Percentiles rank a stretch among this genome's conserved stretches.
phyloP scores from a whole-genome alignment of 2,329 filamentous ascomycete genomes.

The Neurospora sp. region DNA sequence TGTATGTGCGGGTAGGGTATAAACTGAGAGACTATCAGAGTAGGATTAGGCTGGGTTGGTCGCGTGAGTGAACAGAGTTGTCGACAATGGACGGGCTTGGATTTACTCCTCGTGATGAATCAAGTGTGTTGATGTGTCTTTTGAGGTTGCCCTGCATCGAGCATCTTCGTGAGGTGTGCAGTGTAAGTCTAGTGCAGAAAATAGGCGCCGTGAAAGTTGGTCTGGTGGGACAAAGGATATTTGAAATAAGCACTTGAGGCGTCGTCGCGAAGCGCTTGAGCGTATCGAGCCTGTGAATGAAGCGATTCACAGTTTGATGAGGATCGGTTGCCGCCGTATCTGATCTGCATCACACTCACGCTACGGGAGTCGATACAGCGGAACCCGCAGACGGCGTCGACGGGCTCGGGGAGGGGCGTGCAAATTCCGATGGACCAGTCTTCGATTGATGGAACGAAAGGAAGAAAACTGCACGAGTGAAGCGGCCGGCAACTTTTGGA shows the following conservation, averaged over 20 bases:
- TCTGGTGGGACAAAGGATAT: not conserved
- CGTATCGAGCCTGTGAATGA: not conserved
- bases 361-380: not conserved
- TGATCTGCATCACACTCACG: not conserved
- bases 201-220: not conserved
- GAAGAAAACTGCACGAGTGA: not conserved
- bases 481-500: not conserved
- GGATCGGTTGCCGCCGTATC: not conserved
- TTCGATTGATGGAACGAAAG: not conserved
- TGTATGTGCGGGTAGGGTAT: not conserved
- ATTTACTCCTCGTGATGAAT: not conserved
- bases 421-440: not conserved
- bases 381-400: not conserved
- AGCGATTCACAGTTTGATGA: not conserved
- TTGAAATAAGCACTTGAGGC: not conserved
- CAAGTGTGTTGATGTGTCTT: not conserved
- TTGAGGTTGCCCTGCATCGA: not conserved
- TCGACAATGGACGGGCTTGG: not conserved
- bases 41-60: not conserved
- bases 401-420: not conserved
- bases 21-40: not conserved
- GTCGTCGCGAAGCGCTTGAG: not conserved
- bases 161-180: not conserved
- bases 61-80: not conserved
- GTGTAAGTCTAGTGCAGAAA: not conserved